Base-by-base conservation (phyloP, 164 flowering plant species). In the Aristolochia californica region DNA sequence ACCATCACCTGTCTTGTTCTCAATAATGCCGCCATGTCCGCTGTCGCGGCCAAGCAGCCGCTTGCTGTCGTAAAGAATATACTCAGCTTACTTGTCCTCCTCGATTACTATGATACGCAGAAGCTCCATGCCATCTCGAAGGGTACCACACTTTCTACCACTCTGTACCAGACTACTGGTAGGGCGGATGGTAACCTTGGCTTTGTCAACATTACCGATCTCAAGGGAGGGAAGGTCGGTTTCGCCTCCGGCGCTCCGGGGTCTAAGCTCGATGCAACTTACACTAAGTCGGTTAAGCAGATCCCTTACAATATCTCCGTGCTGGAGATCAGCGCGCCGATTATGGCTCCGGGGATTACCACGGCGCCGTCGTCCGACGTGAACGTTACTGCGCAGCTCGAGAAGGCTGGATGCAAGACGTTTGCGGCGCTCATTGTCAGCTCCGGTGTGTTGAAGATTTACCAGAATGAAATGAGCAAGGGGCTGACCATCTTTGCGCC, bases 161-260 rank as follows among this genome's bases (percentile, higher is more conserved):
- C 98, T 23, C 78, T 91, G n/a, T 91, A 84, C 75, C 98, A 91
- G 58, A 84, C 96, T 60, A 84, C 95, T 72, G 98, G 98, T 0
- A 64, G 68, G 17, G 95, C 91, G 43, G 70, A 72, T 23, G 91
- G 87, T 0, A 80, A 82, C 28, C 60, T 72, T 2, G 98, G 98
- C 1, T 83, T 78, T 59, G 87, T 91, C 68, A 91, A 91, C 80
- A 88, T 91, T 56, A 91, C 98, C 43, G 95, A 88, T 48, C 70
- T 83, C 21, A 70, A 75, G 43, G 96, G 95, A 13, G 98, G 98
- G 10, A 82, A 80, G 60, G 96, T 91, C 61, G 83, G 75, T 0
- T 87, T 91, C 75, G 95, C 95, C 59, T 82, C 96, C 15, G 96
- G 85, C 5, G 81, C 78, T 0, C 72, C 91, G 3, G 91, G 88